Conservation (phyloP, 192 early-diverging fungal genomes). For the Umbelopsis vinacea region DNA sequence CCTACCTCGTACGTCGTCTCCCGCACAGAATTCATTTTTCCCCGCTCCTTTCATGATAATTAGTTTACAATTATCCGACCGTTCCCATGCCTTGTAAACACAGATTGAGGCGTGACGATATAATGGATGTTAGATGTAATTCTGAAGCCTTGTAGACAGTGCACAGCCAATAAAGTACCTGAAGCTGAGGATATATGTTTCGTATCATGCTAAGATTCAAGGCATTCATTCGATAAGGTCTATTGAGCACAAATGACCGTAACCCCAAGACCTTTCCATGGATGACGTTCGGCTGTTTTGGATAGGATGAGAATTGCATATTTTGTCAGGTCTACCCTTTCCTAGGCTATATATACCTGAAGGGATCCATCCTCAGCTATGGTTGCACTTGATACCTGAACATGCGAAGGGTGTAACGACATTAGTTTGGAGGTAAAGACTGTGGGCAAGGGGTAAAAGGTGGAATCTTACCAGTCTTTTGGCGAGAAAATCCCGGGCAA, state of each 20-base stretch:
- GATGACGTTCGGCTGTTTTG: conserved; percentile 29
- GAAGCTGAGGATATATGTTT: conserved; percentile 80
- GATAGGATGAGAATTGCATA: not conserved
- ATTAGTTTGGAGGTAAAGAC: too few relatives aligned
- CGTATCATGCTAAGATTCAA: conserved; percentile 87
- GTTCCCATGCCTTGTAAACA: conserved; percentile 73
- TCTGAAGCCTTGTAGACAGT: not conserved
- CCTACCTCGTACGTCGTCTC: conserved; percentile 73
- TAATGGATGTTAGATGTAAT: not conserved
- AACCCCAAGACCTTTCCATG: conserved; percentile 45
- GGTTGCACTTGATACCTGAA: not conserved
- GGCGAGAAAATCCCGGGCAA: not conserved
- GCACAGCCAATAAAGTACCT: conserved; percentile 45
- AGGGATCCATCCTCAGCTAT: conserved; percentile 1
- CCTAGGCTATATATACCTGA: not conserved
- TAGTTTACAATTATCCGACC: conserved; percentile 86
- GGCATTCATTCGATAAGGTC: conserved; percentile 88
- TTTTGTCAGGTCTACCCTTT: not conserved
- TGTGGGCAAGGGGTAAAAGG: not conserved
- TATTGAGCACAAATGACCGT: conserved; percentile 74
- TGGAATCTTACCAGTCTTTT: conserved; percentile 1
- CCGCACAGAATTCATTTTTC: conserved; percentile 86
- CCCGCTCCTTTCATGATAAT: conserved; percentile 83
- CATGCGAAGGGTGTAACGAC: not conserved
- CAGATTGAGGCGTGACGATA: not conserved